phyloP scores from a whole-genome alignment of 2,329 filamentous ascomycete genomes.

The Alternaria panax region DNA sequence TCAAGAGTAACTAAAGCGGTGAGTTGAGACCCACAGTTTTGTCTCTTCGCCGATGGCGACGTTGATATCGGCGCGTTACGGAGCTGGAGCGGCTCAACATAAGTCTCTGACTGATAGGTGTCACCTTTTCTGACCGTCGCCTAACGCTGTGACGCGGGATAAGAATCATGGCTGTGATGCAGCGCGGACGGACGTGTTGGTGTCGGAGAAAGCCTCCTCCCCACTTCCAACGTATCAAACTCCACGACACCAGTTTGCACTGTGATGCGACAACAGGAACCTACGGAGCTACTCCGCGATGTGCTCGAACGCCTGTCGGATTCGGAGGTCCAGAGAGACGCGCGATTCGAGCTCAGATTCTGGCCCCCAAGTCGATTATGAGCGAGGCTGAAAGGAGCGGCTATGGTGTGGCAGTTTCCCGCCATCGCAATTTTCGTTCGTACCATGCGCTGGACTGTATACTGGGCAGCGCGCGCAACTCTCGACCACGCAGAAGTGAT shows the following conservation, averaged over 20 bases:
- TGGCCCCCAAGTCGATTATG: conserved; percentile 23
- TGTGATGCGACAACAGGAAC: neutral
- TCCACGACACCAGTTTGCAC: neutral
- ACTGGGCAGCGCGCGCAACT: conserved; percentile 5
- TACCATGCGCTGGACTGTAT: conserved; percentile 3
- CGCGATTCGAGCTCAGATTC: conserved; percentile 3
- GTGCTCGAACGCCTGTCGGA: neutral
- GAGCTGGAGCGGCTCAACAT: conserved; percentile 3
- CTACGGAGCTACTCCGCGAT: conserved; percentile 1
- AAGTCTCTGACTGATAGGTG: neutral
- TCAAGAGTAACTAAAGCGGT: conserved; percentile 11
- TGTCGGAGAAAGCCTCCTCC: conserved; percentile 1
- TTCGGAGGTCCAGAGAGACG: neutral
- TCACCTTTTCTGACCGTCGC: neutral
- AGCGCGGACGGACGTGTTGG: conserved; percentile 1
- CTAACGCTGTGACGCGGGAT: conserved; percentile 12
- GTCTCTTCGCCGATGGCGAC: conserved; percentile 4
- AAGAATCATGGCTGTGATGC: conserved; percentile 3
- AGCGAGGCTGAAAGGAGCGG: conserved; percentile 17
- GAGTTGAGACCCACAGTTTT: conserved; percentile 13
- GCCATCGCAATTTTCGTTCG: conserved; percentile 30
- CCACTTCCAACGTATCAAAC: neutral
- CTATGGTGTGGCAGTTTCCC: conserved; percentile 21
- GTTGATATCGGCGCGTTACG: conserved; percentile 7
- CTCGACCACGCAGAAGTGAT: conserved; percentile 8